Conservation (phyloP, 2,329 filamentous ascomycete genomes). For the Neocucurbitaria cava region DNA sequence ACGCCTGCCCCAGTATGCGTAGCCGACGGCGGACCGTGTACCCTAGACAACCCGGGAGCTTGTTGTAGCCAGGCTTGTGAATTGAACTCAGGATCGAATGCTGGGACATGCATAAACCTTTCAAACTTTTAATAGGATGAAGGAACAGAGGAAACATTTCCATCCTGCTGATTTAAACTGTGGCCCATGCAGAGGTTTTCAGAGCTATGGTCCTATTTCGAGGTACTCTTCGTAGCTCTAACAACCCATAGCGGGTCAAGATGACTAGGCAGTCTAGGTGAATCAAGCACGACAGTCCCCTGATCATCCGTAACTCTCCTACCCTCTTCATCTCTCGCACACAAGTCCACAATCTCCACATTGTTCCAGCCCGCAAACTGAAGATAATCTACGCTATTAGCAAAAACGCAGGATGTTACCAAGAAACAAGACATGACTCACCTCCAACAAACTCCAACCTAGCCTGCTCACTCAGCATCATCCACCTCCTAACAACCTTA, state of each 20-base stretch:
- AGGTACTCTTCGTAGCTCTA: slow-evolving; percentile 22
- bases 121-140: no score
- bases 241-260: slow-evolving; percentile 40
- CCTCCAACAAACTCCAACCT: slow-evolving; percentile 58
- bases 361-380: slow-evolving; percentile 59
- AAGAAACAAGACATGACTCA: slow-evolving; percentile 3
- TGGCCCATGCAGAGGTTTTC: no score
- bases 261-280: slow-evolving; percentile 20
- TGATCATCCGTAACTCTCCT: slow-evolving; percentile 30
- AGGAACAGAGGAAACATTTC: no score
- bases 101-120: no score
- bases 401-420: not conserved
- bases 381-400: slow-evolving; percentile 50
- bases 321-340: slow-evolving; percentile 45
- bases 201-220: not conserved
- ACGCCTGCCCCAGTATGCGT: not conserved
- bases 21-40: no score
- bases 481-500: slow-evolving; percentile 59
- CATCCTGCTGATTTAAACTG: no score
- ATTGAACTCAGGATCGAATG: no score
- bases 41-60: no score
- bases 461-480: slow-evolving; percentile 54
- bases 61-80: no score
- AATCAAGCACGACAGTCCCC: slow-evolving; percentile 19
- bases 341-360: slow-evolving; percentile 62